Conservation (phyloP, 2,329 filamentous ascomycete genomes). For the Rhynchosporium agropyri region DNA sequence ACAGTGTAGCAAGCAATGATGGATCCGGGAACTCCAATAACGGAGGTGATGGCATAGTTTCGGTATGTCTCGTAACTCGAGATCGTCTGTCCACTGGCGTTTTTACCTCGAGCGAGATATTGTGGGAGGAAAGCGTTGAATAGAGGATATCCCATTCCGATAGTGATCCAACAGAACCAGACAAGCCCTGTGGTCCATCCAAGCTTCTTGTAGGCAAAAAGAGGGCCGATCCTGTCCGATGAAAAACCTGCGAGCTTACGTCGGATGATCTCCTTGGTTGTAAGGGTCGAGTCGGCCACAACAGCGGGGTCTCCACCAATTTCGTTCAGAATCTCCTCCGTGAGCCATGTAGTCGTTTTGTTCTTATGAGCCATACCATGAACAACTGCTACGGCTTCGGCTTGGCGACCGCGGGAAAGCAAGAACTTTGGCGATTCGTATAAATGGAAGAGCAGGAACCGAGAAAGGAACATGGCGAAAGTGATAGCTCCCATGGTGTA, state of each 20-base stretch:
- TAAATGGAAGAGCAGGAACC: conserved; percentile 79
- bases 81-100: conserved; percentile 40
- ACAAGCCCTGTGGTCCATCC: conserved; percentile 57
- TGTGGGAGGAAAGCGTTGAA: conserved; percentile 92
- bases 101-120: conserved; percentile 67
- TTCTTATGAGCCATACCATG: conserved; percentile 78
- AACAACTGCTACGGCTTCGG: conserved; percentile 78
- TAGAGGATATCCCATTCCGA: conserved; percentile 84
- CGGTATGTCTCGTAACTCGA: conserved; percentile 63
- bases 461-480: conserved; percentile 74
- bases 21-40: conserved; percentile 76
- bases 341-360: conserved; percentile 72
- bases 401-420: conserved; percentile 73
- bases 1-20: conserved; percentile 75
- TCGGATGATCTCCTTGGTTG: conserved; percentile 31
- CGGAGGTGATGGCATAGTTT: conserved; percentile 79
- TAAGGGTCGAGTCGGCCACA: conserved; percentile 20
- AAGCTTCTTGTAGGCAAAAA: conserved; percentile 60
- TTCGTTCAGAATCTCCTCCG: conserved; percentile 65
- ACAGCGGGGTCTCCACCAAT: conserved; percentile 49
- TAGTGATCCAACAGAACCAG: conserved; percentile 81
- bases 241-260: conserved; percentile 67
- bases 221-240: conserved; percentile 64
- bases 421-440: conserved; percentile 87
- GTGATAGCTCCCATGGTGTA: conserved; percentile 72